Conservation (phyloP, 1,284 basidiomycete genomes). For the Moesziomyces sp. region DNA sequence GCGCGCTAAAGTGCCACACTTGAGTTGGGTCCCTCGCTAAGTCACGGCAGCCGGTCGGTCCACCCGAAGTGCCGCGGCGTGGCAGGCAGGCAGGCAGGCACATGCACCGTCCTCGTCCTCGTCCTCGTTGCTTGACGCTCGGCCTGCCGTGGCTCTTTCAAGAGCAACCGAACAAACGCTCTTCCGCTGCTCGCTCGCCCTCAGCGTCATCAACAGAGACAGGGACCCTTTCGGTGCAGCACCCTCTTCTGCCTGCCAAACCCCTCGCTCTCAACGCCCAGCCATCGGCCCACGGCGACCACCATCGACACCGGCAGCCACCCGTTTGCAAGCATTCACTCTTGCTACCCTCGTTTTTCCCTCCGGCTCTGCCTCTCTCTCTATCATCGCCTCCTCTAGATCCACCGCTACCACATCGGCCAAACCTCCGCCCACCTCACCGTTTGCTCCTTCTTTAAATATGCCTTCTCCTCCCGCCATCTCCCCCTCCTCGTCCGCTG, state of each 20-base stretch:
- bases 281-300: neutral
- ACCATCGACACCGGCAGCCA: slow-evolving; percentile 1
- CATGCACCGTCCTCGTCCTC: neutral
- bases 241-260: neutral
- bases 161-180: no score
- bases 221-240: neutral
- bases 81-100: neutral
- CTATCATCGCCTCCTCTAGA: neutral
- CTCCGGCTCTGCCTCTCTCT: neutral
- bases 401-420: neutral
- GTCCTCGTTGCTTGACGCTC: neutral
- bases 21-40: neutral
- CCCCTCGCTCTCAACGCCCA: neutral
- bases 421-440: neutral
- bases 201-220: neutral
- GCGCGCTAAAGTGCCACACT: neutral
- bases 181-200: no score
- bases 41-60: neutral
- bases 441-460: slow-evolving; percentile 3
- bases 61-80: neutral
- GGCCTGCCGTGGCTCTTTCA: no score
- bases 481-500: slow-evolving; percentile 8
- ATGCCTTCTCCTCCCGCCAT: slow-evolving; percentile 16
- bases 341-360: neutral
- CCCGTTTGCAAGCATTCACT: neutral